Evolutionary conservation across 257 asterid genomes (phyloP), one percentile per base, ranked within the genome.

Genomic region (Cinchona pubescens): DNA sequence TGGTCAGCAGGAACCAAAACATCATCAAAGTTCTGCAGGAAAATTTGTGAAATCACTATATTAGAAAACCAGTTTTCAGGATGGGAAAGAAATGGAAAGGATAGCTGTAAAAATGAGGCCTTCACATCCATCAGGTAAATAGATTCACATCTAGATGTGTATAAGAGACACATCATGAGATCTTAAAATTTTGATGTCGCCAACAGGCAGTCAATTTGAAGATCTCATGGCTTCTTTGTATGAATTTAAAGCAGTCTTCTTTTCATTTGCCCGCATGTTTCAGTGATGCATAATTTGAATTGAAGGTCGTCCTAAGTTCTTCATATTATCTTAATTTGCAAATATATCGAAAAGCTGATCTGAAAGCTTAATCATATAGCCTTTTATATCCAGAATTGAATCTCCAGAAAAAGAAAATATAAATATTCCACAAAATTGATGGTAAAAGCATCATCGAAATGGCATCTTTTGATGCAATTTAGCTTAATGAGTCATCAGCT

Each of bases 1-100:
- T 81, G 98, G 87, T 93, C 96, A 86, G 96, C 87, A 77, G 98
- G 97, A 79, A 93, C 97, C 89, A 93, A 82, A 49, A 93, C 97
- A 82, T 93, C 98, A 83, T 93, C 97, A 84, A 93, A 93, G 87
- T 93, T 93, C 97, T 93, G 96, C 84, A 86, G 75, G 77, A 72
- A 79, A 71, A 75, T 35, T 27, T 7, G 65, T 27, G 29, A 64
- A 43, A 71, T 11, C 42, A 27, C 15, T 8, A 61, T n/a, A 19
- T 67, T 25, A 18, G 19, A 71, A 25, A 38, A n/a, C 38, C 34
- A 18, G 23, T n/a, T 56, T 32, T 7, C 19, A 27, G 45, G 15
- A 16, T 14, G 19, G 35, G 23, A 32, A 53, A 0, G 8, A 35
- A 30, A 40, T 18, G 43, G 25, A 71, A 45, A 34, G 21, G 61